phyloP scores from a whole-genome alignment of 2,329 filamentous ascomycete genomes.

The Verticillium isaacii region DNA sequence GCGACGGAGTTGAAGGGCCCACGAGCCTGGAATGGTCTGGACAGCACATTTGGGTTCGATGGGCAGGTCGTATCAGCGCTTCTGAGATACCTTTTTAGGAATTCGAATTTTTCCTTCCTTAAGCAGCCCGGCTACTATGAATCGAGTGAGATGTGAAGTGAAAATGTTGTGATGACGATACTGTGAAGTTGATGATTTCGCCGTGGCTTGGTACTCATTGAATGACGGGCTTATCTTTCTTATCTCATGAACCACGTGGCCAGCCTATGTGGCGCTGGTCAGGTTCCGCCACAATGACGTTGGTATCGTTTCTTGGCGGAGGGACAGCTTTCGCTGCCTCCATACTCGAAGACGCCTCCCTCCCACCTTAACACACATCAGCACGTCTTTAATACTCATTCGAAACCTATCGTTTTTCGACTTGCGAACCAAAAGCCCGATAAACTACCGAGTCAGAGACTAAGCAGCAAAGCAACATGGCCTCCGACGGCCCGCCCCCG shows the following conservation, averaged over 20 bases:
- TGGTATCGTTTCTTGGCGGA: constrained; percentile 13
- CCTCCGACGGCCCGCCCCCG: constrained; percentile 35
- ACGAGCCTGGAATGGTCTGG: neutral
- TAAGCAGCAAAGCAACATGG: constrained; percentile 1
- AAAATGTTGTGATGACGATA: neutral
- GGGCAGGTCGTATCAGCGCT: neutral
- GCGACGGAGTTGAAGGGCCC: no score
- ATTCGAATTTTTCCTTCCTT: neutral
- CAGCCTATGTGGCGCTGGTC: constrained; percentile 1
- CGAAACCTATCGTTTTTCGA: no score
- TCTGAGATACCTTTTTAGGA: neutral
- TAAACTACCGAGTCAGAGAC: neutral
- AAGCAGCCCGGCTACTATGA: neutral
- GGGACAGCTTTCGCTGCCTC: constrained; percentile 5
- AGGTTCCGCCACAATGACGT: constrained; percentile 38
- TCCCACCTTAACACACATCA: neutral
- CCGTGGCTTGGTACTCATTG: neutral
- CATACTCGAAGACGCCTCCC: neutral
- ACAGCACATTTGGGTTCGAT: neutral
- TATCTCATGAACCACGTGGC: neutral
- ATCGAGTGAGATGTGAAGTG: no score
- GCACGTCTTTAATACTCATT: neutral
- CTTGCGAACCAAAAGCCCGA: neutral
- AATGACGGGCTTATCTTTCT: neutral
- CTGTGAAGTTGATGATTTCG: no score